These are phyloP conservation scores for Rhizopus sp. DNA, from an alignment of 371 early-diverging fungal species.

Conservation along the genomic window DNA sequence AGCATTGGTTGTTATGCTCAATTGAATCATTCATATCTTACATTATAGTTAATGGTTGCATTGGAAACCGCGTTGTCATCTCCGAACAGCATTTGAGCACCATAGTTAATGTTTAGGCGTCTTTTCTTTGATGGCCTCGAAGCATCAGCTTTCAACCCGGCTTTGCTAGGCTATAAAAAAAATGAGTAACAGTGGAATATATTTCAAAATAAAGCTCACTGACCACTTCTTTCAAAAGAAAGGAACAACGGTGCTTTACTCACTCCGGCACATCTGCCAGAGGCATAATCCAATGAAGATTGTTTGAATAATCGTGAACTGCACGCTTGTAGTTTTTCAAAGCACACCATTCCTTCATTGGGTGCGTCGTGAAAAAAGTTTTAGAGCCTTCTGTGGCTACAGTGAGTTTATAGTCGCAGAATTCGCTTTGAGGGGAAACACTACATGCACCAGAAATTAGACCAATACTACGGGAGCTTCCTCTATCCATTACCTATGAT, in stretches of 20 bases:
- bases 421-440: too few relatives aligned
- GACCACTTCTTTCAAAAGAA: not conserved
- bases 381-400: slow-evolving; percentile 2
- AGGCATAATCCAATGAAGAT: not conserved
- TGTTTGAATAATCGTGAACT: not conserved
- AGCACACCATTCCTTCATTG: slow-evolving; percentile 7
- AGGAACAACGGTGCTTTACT: not conserved
- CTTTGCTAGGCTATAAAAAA: slow-evolving; percentile 4
- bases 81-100: slow-evolving; percentile 10
- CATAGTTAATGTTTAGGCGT: slow-evolving; percentile 10
- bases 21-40: not conserved
- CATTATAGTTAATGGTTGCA: slow-evolving; percentile 5
- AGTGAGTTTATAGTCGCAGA: slow-evolving; percentile 4
- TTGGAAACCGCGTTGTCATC: slow-evolving; percentile 2
- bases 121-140: slow-evolving; percentile 11
- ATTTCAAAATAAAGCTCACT: not conserved
- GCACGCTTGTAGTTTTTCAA: not conserved
- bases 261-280: not conserved
- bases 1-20: slow-evolving; percentile 2
- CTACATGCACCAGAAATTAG: too few relatives aligned
- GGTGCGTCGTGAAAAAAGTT: slow-evolving; percentile 2
- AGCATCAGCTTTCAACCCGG: slow-evolving; percentile 6
- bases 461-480: too few relatives aligned
- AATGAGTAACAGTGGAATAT: not conserved
- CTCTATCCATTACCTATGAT: too few relatives aligned